Evolutionary conservation across 345 rosid species (phyloP), one percentile per base, ranked within the genome.

Genomic region (Carallia brachiata): DNA sequence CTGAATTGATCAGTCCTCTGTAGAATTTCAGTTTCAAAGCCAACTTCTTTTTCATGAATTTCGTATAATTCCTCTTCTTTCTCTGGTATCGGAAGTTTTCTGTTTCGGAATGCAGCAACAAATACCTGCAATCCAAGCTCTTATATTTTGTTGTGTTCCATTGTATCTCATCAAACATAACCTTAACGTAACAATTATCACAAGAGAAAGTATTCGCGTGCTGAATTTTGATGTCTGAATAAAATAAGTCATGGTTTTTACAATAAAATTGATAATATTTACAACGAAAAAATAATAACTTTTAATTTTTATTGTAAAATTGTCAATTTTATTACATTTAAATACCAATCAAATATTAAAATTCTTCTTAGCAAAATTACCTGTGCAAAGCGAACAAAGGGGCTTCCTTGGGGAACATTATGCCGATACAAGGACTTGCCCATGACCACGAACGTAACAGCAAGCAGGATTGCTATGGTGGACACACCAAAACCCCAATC

Each of bases 371-470:
- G 50, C 50, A 12, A 44, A 53, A n/a, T 40, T 71, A 84, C 91
- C 85, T 86, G 89, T 16, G 78, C 31, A 18, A 85, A 36, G 28
- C 89, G 81, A 55, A 78, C 18, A n/a, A 85, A 47, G 37, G 86
- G 89, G 61, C 87, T 86, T 55, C 87, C 86, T 23, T 63, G 73
- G 7, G 87, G 90, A 10, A 63, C 81, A 50, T 82, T 73, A 52
- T 68, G 67, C 36, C 88, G 81, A 66, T 85, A 89, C 68, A 84
- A 62, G 0, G 87, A 75, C 74, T 79, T 86, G n/a, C 93, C 90
- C 82, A 80, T 77, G 23, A 59, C 30, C 3, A 82, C 54, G 61
- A 71, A 80, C 7, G 82, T 61, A 4, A 83, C 6, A 15, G 81
- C 69, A 6, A 80, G 32, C 3, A 83, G 63, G 62, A 82, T 80